Conservation (phyloP, 2,329 filamentous ascomycete genomes). For the Coniochaeta sp. region DNA sequence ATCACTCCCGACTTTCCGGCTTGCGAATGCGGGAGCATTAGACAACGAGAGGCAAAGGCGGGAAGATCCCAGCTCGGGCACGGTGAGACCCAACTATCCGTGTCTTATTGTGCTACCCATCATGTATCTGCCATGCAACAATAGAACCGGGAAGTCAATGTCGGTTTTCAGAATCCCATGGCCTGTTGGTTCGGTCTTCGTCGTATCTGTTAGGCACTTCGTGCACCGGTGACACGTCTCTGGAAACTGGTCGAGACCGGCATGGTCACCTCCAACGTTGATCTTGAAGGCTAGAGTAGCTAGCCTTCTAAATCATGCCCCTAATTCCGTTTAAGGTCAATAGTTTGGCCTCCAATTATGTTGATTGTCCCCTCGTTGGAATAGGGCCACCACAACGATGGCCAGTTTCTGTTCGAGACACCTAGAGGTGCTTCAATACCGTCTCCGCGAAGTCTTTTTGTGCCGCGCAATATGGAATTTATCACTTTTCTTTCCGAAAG, state of each 20-base stretch:
- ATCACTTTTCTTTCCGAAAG: background rate
- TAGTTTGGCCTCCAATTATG: background rate
- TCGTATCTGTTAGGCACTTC: background rate
- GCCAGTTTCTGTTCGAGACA: background rate
- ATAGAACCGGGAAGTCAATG: background rate
- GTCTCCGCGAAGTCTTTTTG: background rate
- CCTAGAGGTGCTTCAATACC: background rate
- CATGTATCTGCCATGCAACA: background rate
- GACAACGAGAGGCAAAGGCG: background rate
- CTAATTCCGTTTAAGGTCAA: background rate
- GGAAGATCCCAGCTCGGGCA: background rate
- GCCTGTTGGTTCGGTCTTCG: background rate
- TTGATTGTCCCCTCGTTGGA: background rate
- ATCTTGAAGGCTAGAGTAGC: background rate
- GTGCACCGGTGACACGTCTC: background rate
- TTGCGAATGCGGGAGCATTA: constrained; percentile 7
- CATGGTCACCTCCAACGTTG: background rate
- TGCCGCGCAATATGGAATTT: background rate
- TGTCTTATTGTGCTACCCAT: background rate
- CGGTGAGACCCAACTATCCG: constrained; percentile 4
- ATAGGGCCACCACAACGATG: no score
- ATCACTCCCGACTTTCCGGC: constrained; percentile 13
- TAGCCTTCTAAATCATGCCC: background rate
- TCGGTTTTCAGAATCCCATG: background rate
- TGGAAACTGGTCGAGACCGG: background rate